phyloP scores from a whole-genome alignment of 106 monocot species.

The Allium sativum region DNA sequence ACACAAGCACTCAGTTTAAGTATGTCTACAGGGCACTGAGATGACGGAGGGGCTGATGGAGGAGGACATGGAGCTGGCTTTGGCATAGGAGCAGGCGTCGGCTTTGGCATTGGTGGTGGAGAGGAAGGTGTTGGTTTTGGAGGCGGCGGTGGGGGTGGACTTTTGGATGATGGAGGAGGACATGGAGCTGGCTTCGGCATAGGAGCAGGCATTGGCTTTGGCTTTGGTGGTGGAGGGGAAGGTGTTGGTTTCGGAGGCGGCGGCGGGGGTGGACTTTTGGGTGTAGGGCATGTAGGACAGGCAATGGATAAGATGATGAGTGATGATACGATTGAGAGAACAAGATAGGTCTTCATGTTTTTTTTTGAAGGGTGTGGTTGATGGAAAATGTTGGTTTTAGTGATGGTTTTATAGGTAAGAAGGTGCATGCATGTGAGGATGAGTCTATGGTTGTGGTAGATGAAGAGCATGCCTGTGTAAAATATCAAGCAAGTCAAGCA shows the following conservation, averaged over 20 bases:
- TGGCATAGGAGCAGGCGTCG: no score
- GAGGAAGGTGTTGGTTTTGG: no score
- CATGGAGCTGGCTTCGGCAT: constrained; percentile 1
- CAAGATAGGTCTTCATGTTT: background rate
- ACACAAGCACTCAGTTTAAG: constrained; percentile 12
- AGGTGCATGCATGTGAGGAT: constrained; percentile 4
- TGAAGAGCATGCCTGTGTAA: background rate
- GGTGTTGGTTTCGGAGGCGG: background rate
- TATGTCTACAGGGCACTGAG: constrained; percentile 7
- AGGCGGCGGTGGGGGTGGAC: no score
- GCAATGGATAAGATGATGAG: constrained; percentile 5
- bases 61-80: no score
- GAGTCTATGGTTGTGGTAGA: background rate
- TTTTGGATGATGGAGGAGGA: no score
- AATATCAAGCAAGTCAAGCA: background rate
- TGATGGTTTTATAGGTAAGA: constrained; percentile 1
- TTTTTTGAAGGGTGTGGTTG: background rate
- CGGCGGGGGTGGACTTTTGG: constrained; percentile 1
- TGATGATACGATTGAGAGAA: background rate
- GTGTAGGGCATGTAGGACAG: constrained; percentile 5
- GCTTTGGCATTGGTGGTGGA: no score
- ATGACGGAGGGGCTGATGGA: background rate
- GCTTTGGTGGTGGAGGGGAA: background rate
- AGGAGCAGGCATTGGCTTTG: background rate
- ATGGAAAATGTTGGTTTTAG: background rate